Base-by-base conservation (phyloP, 345 rosid species). In the Syzygium oleosum region DNA sequence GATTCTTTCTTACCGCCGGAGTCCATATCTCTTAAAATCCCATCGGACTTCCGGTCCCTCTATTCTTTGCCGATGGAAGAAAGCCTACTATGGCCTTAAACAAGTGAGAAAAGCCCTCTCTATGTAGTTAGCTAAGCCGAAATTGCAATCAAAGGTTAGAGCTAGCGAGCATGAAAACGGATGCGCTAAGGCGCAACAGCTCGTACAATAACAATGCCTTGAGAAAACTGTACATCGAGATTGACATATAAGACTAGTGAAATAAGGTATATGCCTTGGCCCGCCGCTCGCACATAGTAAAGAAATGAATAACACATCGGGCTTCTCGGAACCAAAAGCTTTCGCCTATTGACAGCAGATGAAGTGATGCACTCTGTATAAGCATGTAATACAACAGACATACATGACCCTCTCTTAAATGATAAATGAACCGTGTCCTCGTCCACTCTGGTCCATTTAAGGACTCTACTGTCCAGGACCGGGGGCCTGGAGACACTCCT, bases 401-500 rank as follows among this genome's bases (percentile, higher is more conserved):
- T 9, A 73, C 80, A 19, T 34, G 80, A 34, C 49, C 46, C 25
- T 34, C 49, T 4, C 46, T 38, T 73, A 34, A 21, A 16, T 31
- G 17, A 19, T 73, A 73, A 73, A 34, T 38, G 23, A 19, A 19
- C 43, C 46, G 49, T 68, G 46, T 73, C 25, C 49, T 2, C 49
- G 2, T 17, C 80, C 80, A 9, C 79, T 73, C 25, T 34, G 25
- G 49, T 73, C 80, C 80, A 9, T 4, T 38, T 5, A 73, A 73
- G 83, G 8, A 80, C 85, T 73, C 85, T 73, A 88, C 31, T 43
- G 19, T 29, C 87, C 87, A 19, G 92, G 68, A 21, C 90, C 78
- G 86, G 94, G 88, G 86, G 94, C 88, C 51, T 90, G 95, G 88
- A 93, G 90, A 88, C 88, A 92, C 91, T 96, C 98, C 90, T 94